Conservation (phyloP, 495 filamentous ascomycete genomes). For the Penicillium bialowiezense region DNA sequence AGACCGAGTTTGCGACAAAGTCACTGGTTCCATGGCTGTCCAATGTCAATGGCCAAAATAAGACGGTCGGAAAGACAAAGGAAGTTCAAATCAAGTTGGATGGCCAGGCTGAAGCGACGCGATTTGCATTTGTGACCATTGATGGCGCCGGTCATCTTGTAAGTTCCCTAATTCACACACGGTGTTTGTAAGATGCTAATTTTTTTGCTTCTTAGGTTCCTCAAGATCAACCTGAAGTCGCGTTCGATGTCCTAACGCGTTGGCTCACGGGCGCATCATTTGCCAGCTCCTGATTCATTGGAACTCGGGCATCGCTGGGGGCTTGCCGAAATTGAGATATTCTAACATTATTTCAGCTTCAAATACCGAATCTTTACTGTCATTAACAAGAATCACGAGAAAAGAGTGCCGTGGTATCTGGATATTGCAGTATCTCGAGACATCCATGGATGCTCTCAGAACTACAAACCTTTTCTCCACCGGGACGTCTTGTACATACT, state of each 20-base stretch:
- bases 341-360: too few relatives aligned
- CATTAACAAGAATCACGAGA: too few relatives aligned
- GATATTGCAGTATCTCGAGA: too few relatives aligned
- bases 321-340: too few relatives aligned
- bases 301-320: too few relatives aligned
- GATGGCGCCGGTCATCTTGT: slow-evolving; percentile 27
- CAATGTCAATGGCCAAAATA: slow-evolving; percentile 14
- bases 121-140: slow-evolving; percentile 31
- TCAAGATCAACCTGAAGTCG: slow-evolving; percentile 35
- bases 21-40: slow-evolving; percentile 33
- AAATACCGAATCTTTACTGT: too few relatives aligned
- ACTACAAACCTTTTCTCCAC: too few relatives aligned
- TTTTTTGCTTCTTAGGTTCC: slow-evolving; percentile 22
- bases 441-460: too few relatives aligned
- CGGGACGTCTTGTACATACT: too few relatives aligned
- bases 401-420: too few relatives aligned
- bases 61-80: slow-evolving; percentile 20
- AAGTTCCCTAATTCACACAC: background rate
- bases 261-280: slow-evolving; percentile 28
- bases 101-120: slow-evolving; percentile 2
- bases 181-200: background rate
- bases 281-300: slow-evolving; percentile 4
- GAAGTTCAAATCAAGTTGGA: slow-evolving; percentile 14
- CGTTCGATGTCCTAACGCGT: slow-evolving; percentile 31
- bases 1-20: slow-evolving; percentile 38